phyloP scores from a whole-genome alignment of 2,329 filamentous ascomycete genomes.

The Macrophomina phaseolina region DNA sequence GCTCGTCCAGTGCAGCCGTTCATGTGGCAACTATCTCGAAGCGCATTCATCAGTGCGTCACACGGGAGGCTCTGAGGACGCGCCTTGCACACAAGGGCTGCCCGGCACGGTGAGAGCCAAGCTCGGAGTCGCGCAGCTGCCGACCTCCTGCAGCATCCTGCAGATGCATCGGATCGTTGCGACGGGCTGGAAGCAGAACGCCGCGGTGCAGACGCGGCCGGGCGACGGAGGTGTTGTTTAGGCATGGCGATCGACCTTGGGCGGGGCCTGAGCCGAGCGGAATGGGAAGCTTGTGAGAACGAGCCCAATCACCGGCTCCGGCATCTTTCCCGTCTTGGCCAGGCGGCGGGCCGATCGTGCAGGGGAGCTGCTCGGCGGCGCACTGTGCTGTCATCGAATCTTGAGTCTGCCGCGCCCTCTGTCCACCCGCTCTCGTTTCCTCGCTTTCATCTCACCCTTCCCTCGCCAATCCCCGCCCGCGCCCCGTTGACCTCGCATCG shows the following conservation, averaged over 20 bases:
- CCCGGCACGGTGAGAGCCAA: neutral
- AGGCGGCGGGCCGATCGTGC: constrained; percentile 14
- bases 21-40: neutral
- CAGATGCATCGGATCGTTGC: too few relatives aligned
- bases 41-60: neutral
- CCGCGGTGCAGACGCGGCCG: too few relatives aligned
- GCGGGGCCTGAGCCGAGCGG: neutral
- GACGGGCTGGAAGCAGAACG: too few relatives aligned
- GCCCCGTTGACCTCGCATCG: neutral
- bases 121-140: too few relatives aligned
- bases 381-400: constrained; percentile 3
- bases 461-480: neutral
- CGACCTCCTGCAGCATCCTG: too few relatives aligned
- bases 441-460: neutral
- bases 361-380: neutral
- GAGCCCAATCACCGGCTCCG: neutral
- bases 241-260: neutral
- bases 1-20: neutral
- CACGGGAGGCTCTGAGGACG: neutral
- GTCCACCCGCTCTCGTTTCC: neutral
- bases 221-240: neutral
- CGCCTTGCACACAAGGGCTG: neutral
- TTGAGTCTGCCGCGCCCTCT: neutral
- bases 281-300: neutral
- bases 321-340: constrained; percentile 16